Conservation (phyloP, 495 filamentous ascomycete genomes). For the Glutinoglossum americanum region DNA sequence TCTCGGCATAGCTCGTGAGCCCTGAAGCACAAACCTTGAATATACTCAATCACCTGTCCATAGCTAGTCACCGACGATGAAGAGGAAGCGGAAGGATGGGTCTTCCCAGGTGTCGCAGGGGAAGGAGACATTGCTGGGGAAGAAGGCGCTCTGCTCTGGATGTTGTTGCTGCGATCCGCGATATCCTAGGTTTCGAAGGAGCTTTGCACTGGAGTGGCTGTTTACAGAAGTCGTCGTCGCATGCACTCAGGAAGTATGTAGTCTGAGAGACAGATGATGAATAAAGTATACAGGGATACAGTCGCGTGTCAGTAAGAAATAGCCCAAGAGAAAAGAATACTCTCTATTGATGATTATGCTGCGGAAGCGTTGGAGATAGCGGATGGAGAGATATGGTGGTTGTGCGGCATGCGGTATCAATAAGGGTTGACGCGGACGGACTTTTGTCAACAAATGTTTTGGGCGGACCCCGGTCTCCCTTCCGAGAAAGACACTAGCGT, state of each 20-base stretch:
- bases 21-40: constrained; percentile 30
- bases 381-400: background rate
- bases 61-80: constrained; percentile 26
- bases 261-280: background rate
- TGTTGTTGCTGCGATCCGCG: background rate
- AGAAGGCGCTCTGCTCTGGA: background rate
- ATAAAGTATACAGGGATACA: background rate
- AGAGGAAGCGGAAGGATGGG: constrained; percentile 6
- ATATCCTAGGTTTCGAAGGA: background rate
- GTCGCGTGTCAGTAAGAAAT: background rate
- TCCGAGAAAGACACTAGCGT: background rate
- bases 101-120: constrained; percentile 2
- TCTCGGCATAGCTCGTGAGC: background rate
- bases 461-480: background rate
- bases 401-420: background rate
- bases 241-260: background rate
- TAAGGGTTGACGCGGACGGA: background rate
- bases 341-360: background rate
- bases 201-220: background rate
- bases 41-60: constrained; percentile 60
- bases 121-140: constrained; percentile 13
- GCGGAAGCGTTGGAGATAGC: background rate
- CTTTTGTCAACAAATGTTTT: background rate
- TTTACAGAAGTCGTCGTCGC: background rate
- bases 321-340: background rate